These are phyloP conservation scores for Leptographium lundbergii DNA, from an alignment of 2,329 filamentous ascomycete species.

Conservation along the genomic window DNA sequence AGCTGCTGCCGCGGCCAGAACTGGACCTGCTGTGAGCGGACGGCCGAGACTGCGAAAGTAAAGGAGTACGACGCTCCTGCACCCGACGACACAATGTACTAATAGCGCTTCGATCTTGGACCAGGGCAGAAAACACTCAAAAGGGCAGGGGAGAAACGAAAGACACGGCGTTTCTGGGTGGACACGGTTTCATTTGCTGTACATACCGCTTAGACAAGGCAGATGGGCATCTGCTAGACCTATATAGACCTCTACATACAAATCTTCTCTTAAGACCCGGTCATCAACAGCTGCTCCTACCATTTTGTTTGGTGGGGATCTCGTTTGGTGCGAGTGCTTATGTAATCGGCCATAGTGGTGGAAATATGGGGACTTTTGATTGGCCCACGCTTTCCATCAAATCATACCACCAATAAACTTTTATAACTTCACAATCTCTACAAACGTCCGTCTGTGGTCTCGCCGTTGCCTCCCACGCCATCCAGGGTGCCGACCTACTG, in stretches of 20 bases:
- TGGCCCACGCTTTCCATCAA: background rate
- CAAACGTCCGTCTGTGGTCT: background rate
- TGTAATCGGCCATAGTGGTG: background rate
- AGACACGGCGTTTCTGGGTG: background rate
- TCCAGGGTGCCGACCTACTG: background rate
- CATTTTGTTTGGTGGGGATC: no score
- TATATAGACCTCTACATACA: background rate
- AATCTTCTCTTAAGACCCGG: background rate
- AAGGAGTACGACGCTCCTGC: no score
- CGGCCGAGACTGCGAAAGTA: background rate
- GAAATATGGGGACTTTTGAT: background rate
- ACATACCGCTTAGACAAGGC: background rate
- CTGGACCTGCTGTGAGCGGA: background rate
- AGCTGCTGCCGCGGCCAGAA: constrained; percentile 20
- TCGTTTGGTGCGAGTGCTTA: no score
- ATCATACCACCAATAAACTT: background rate
- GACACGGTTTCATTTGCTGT: background rate
- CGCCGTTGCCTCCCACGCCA: background rate
- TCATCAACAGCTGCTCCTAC: no score
- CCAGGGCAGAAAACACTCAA: background rate
- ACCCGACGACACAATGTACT: background rate
- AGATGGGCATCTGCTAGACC: background rate
- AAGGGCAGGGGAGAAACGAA: background rate
- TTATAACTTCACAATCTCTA: background rate
- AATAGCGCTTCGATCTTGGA: background rate